A percentile compares a stretch with the other conserved stretches of the same genome.
Conservation (phyloP, 768 basidiomycete species). For the Amanita inopinata region DNA sequence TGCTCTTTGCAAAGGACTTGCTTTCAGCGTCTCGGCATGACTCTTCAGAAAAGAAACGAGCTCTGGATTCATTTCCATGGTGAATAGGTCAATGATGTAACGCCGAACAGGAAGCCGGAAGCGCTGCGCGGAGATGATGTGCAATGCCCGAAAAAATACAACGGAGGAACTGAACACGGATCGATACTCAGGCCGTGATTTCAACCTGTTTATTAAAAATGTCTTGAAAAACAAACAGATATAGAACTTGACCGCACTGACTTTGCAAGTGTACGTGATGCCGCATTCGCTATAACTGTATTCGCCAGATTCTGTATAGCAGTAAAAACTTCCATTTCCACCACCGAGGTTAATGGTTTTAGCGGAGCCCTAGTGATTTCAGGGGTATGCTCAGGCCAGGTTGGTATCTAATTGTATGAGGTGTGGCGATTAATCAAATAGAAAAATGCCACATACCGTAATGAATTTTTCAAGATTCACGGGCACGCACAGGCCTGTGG, state of each 20-base stretch:
- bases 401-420: constrained; percentile 46
- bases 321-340: constrained; percentile 77
- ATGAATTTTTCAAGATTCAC: constrained; percentile 74
- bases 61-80: constrained; percentile 61
- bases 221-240: constrained; percentile 6
- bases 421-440: background rate
- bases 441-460: constrained; percentile 40
- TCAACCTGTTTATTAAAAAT: too few relatives aligned
- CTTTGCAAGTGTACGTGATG: constrained; percentile 84
- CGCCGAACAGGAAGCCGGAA: constrained; percentile 88
- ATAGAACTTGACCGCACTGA: constrained; percentile 22
- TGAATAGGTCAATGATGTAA: constrained; percentile 91
- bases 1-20: constrained; percentile 29
- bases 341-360: constrained; percentile 52
- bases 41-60: constrained; percentile 46
- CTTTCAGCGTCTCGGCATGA: constrained; percentile 40
- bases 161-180: constrained; percentile 67
- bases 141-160: constrained; percentile 78
- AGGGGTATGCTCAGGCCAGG: constrained; percentile 42
- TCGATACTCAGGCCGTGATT: constrained; percentile 66
- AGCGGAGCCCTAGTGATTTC: constrained; percentile 38
- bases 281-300: constrained; percentile 90
- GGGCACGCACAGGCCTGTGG: constrained; percentile 89
- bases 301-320: constrained; percentile 93
- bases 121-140: constrained; percentile 80